These are phyloP conservation scores for Penicillium pancosmium DNA, from an alignment of 495 filamentous ascomycete genomes.

Conservation along the genomic window DNA sequence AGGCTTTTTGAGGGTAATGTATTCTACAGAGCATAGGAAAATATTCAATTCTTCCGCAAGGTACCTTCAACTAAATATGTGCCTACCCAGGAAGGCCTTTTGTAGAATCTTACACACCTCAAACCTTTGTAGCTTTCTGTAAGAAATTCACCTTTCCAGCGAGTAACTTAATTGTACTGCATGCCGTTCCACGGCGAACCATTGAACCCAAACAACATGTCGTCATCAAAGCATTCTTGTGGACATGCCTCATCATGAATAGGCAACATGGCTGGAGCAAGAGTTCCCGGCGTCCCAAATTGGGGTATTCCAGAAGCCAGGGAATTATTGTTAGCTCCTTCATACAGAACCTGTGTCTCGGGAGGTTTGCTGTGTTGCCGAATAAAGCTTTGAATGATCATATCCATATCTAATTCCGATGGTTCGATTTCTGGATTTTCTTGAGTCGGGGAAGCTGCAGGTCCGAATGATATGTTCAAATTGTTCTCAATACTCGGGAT, in stretches of 20 bases:
- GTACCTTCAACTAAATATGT: not conserved
- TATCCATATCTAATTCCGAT: conserved; percentile 34
- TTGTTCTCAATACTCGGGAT: no score
- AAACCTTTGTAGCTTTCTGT: not conserved
- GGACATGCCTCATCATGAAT: no score
- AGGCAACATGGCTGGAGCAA: not conserved
- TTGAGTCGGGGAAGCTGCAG: not conserved
- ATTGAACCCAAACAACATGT: conserved; percentile 34
- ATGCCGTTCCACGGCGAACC: conserved; percentile 27
- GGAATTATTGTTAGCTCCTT: not conserved
- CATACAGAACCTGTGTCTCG: conserved; percentile 7
- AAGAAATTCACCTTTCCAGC: not conserved
- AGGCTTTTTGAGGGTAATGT: conserved; percentile 33
- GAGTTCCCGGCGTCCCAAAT: not conserved
- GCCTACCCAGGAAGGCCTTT: not conserved
- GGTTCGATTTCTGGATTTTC: conserved; percentile 21
- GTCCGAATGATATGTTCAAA: no score
- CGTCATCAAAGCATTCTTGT: conserved; percentile 10
- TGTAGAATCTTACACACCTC: no score
- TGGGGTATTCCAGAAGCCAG: not conserved
- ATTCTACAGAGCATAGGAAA: conserved; percentile 11
- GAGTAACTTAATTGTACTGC: not conserved
- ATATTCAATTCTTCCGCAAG: not conserved
- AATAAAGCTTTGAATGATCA: conserved; percentile 40
- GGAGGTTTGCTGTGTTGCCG: conserved; percentile 15